phyloP scores from a whole-genome alignment of 73 alveolate species.

The Effrenium voratum region DNA sequence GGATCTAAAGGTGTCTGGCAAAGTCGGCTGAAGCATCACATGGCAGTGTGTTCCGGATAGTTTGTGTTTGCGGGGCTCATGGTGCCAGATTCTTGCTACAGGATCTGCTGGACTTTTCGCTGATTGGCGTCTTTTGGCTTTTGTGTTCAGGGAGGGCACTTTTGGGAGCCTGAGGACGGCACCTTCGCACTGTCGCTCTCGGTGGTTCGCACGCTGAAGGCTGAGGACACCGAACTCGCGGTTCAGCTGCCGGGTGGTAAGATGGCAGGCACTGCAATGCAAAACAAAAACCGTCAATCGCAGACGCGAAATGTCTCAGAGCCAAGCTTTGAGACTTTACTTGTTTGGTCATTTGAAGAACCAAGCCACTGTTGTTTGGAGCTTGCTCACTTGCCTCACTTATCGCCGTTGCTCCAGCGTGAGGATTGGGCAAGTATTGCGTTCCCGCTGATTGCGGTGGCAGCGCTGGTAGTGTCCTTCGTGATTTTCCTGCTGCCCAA shows the following conservation, averaged over 20 bases:
- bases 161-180: neutral
- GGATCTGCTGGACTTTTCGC: no score
- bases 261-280: neutral
- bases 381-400: no score
- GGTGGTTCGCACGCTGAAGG: neutral
- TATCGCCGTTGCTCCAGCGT: neutral
- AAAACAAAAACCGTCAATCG: no score
- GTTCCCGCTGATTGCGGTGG: constrained; percentile 32
- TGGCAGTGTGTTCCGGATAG: no score
- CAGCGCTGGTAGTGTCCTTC: constrained; percentile 8
- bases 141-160: neutral
- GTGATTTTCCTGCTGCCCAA: neutral
- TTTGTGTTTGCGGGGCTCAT: no score
- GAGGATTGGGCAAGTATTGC: constrained; percentile 48
- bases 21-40: no score
- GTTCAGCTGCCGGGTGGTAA: neutral
- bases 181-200: constrained; percentile 24
- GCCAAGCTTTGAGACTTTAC: no score
- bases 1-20: no score
- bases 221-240: neutral
- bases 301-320: no score
- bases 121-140: neutral
- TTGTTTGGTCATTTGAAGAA: no score
- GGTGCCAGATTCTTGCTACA: no score
- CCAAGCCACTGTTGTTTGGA: neutral